Evolutionary conservation across 352 stramenopile species (phyloP).

Genomic region (Hyaloperonospora brassicae): DNA sequence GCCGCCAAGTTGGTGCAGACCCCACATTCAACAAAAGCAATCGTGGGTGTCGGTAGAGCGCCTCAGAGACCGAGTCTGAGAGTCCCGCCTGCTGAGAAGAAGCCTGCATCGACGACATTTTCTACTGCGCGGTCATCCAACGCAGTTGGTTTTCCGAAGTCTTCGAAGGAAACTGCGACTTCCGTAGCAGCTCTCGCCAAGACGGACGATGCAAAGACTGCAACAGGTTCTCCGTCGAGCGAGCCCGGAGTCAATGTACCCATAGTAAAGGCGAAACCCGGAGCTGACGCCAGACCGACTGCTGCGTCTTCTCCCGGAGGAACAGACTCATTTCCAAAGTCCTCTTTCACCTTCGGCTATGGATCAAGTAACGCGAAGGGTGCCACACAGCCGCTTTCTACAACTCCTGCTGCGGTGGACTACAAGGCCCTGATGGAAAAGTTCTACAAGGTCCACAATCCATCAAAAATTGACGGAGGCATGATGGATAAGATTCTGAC

Average conservation of each 20-base stretch:
- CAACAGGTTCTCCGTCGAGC: conserved; percentile 6
- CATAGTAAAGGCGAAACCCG: conserved; percentile 18
- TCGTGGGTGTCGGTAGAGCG: conserved; percentile 27
- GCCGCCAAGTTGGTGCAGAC: conserved; percentile 42
- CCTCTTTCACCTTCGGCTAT: conserved; percentile 23
- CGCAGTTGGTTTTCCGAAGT: conserved; percentile 25
- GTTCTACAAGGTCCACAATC: conserved; percentile 65
- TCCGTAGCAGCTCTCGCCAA: conserved; percentile 6
- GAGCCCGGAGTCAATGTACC: conserved; percentile 19
- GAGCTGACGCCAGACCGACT: conserved; percentile 7
- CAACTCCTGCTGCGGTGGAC: conserved; percentile 17
- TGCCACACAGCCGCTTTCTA: conserved; percentile 3
- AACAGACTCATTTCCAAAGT: conserved; percentile 18
- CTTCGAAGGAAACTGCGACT: conserved; percentile 9
- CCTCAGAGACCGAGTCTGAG: conserved; percentile 39
- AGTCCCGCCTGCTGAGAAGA: conserved; percentile 7
- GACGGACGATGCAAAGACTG: conserved; percentile 7
- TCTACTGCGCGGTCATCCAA: conserved; percentile 13
- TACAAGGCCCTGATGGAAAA: conserved; percentile 46
- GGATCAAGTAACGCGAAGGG: conserved; percentile 14
- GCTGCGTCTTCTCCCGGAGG: conserved; percentile 25
- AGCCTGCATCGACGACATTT: conserved; percentile 6
- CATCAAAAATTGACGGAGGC: conserved; percentile 31
- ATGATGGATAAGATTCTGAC: conserved; percentile 43
- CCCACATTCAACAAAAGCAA: conserved; percentile 33